Conservation (phyloP, 1,284 basidiomycete genomes). For the Termitomyces sp. region DNA sequence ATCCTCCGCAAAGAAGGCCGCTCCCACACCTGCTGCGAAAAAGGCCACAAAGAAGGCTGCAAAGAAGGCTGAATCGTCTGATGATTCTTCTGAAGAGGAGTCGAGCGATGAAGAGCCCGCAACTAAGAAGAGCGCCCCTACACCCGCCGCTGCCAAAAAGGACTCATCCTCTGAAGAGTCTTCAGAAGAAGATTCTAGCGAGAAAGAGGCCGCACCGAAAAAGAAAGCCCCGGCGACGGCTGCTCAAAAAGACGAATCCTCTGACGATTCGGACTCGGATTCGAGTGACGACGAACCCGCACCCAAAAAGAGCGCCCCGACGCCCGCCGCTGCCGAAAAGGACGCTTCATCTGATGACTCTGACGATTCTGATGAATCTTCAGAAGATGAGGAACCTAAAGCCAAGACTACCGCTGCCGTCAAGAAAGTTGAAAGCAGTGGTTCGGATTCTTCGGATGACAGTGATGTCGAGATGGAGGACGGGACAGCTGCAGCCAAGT, state of each 20-base stretch:
- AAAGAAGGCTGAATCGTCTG: slow-evolving; percentile 4
- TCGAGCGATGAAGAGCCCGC: slow-evolving; percentile 12
- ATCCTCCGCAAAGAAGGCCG: not conserved
- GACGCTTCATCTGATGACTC: slow-evolving; percentile 12
- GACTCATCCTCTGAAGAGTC: not conserved
- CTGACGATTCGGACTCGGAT: slow-evolving; percentile 12
- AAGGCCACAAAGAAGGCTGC: slow-evolving; percentile 6
- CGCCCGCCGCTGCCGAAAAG: slow-evolving; percentile 9
- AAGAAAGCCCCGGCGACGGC: slow-evolving; percentile 13
- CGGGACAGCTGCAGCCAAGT: slow-evolving; percentile 31
- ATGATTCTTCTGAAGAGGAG: slow-evolving; percentile 1
- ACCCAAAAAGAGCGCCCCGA: slow-evolving; percentile 15
- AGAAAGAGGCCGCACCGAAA: slow-evolving; percentile 16
- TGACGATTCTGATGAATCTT: slow-evolving; percentile 13
- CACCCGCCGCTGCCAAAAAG: slow-evolving; percentile 7
- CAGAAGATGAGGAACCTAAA: slow-evolving; percentile 21
- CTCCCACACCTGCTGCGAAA: slow-evolving; percentile 4
- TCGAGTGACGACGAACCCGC: slow-evolving; percentile 19
- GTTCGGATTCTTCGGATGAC: slow-evolving; percentile 31
- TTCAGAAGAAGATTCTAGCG: slow-evolving; percentile 16
- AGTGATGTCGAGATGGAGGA: slow-evolving; percentile 56
- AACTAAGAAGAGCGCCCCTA: slow-evolving; percentile 12
- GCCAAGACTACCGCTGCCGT: slow-evolving; percentile 18
- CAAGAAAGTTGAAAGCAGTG: slow-evolving; percentile 26
- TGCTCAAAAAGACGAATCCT: slow-evolving; percentile 5